A percentile compares a stretch with the other conserved stretches of the same genome.
These are phyloP conservation scores for Pirum gemmata DNA, from an alignment of 78 protist genomes.

Conservation along the genomic window DNA sequence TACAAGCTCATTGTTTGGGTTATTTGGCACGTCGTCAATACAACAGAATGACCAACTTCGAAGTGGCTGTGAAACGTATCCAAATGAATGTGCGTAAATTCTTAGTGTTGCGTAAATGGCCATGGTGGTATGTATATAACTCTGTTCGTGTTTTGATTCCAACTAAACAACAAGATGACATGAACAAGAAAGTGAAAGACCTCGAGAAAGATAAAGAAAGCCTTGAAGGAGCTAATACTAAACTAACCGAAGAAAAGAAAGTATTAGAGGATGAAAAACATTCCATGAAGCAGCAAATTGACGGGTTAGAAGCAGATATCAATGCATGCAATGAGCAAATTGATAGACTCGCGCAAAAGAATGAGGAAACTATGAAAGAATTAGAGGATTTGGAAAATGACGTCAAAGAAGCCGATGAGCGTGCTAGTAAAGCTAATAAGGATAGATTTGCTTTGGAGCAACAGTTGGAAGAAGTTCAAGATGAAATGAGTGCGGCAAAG, in stretches of 20 bases:
- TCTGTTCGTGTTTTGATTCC: conserved; percentile 48
- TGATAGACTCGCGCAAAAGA: conserved; percentile 51
- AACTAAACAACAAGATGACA: conserved; percentile 42
- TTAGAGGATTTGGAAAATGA: conserved; percentile 40
- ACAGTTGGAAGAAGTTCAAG: conserved; percentile 55
- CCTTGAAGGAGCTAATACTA: conserved; percentile 50
- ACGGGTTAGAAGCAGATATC: not conserved
- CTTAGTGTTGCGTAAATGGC: conserved; percentile 49
- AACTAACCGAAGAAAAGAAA: conserved; percentile 55
- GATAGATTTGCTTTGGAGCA: conserved; percentile 56
- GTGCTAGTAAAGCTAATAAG: conserved; percentile 51
- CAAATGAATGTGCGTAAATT: conserved; percentile 67
- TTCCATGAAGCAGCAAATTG: conserved; percentile 40
- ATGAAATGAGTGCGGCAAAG: conserved; percentile 48
- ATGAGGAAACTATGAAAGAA: conserved; percentile 56
- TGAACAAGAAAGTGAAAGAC: not conserved
- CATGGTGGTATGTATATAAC: conserved; percentile 57
- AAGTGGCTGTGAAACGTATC: conserved; percentile 65
- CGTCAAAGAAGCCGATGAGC: conserved; percentile 54
- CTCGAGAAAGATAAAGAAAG: conserved; percentile 35
- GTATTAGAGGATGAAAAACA: conserved; percentile 57
- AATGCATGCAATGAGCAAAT: conserved; percentile 2
- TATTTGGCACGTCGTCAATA: conserved; percentile 64
- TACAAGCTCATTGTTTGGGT: conserved; percentile 73
- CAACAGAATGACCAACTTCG: conserved; percentile 62